A percentile compares a stretch with the other conserved stretches of the same genome.
These are phyloP conservation scores for Yarrowia osloensis DNA, from an alignment of 805 yeast genomes.

Conservation along the genomic window DNA sequence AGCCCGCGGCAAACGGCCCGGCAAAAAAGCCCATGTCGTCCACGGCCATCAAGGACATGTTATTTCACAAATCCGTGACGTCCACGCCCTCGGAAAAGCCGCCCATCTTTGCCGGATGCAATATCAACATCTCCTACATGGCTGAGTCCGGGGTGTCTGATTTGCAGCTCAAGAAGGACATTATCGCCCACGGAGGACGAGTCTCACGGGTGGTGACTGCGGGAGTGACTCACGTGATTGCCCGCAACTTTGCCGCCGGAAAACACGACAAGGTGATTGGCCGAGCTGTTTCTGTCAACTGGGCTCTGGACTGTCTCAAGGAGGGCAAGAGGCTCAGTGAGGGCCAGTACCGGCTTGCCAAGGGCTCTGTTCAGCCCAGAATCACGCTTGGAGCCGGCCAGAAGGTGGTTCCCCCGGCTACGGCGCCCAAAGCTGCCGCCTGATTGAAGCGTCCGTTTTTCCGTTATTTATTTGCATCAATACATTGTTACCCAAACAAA, in stretches of 20 bases:
- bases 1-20: background rate
- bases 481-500: background rate
- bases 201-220: constrained; percentile 3
- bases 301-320: constrained; percentile 24
- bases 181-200: constrained; percentile 17
- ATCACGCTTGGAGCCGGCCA: background rate
- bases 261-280: constrained; percentile 14
- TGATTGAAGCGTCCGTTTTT: too few species aligned
- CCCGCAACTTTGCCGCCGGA: constrained; percentile 15
- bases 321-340: constrained; percentile 1
- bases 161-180: constrained; percentile 26
- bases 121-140: constrained; percentile 29
- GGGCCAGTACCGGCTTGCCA: background rate
- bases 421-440: too few species aligned
- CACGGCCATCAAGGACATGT: constrained; percentile 9
- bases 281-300: background rate
- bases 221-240: constrained; percentile 25
- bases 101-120: background rate
- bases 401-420: background rate
- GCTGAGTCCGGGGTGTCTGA: constrained; percentile 15
- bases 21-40: background rate
- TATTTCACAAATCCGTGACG: background rate
- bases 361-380: background rate
- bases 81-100: background rate
- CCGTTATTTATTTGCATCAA: background rate